Base-by-base conservation (phyloP, 805 yeast genomes). In the Hanseniaspora nectarophila region DNA sequence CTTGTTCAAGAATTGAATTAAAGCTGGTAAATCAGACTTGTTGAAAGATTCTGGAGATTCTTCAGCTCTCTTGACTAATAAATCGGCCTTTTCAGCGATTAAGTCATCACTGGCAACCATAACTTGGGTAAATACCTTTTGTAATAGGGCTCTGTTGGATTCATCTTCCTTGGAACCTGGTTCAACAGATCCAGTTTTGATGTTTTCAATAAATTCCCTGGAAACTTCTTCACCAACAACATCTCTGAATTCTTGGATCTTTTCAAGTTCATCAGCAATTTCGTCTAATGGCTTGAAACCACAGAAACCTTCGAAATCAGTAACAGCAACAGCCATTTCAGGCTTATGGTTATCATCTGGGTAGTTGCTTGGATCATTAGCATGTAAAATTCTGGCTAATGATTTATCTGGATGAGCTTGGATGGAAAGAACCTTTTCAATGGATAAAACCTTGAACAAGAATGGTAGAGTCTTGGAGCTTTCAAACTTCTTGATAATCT, bases 311-410 rank as follows among this genome's bases (percentile, higher is more conserved):
- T 92, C 97, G 61, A 92, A 92, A 55, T 79, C 85, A 21, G 97
- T 89, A 51, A 92, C 81, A 8, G 98, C 98, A 63, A 92, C 79
- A 47, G 98, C 97, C 98, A 92, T 92, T 69, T 92, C 98, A n/a
- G 98, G 98, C 73, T 92, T 92, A 70, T 92, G 98, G 72, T 92
- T 92, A 66, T 82, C 95, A 70, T 92, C 98, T 3, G 97, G 97
- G 67, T 92, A 92, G 70, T 92, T 85, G 61, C 80, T 79, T 53
- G 98, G 97, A 70, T 92, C 97, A 28, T 73, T 69, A 16, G 75
- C 75, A 63, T 84, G 95, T 61, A 92, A 74, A 57, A 78, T 77
- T 44, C 75, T 78, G 35, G 84, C 98, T 54, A 92, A 73, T 13
- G 73, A 66, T 71, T 92, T 92, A 70, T 92, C 97, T 28, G 98